Conservation (phyloP, 2,329 filamentous ascomycete genomes). For the Sclerotinia borealis region DNA sequence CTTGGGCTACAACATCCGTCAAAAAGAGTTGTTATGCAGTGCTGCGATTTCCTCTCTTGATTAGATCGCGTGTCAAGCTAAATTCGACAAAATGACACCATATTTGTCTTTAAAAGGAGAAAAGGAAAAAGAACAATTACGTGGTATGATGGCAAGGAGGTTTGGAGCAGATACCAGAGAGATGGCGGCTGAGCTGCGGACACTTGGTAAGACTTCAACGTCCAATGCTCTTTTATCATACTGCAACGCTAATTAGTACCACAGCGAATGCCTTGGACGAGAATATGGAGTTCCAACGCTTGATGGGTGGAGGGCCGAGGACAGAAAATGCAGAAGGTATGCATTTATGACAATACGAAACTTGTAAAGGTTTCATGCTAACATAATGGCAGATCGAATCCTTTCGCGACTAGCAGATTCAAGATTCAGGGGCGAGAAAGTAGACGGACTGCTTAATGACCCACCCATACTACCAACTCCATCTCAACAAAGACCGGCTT, state of each 20-base stretch:
- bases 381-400: not conserved
- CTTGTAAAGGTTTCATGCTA: not conserved
- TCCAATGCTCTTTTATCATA: not conserved
- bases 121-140: conserved; percentile 1
- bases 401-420: not conserved
- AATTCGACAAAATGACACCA: not conserved
- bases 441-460: not conserved
- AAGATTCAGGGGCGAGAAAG: not conserved
- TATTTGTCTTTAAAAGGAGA: not conserved
- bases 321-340: not conserved
- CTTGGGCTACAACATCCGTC: not conserved
- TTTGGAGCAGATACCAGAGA: not conserved
- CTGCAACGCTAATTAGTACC: not conserved
- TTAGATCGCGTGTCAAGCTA: not conserved
- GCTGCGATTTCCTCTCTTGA: not conserved
- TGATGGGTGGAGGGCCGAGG: not conserved
- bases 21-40: not conserved
- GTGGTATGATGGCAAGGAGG: not conserved
- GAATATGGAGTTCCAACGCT: not conserved
- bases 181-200: conserved; percentile 1
- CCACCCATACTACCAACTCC: not conserved
- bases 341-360: not conserved
- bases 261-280: conserved; percentile 2
- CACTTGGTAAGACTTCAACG: not conserved
- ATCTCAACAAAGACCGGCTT: not conserved